Evolutionary conservation across 2,329 filamentous ascomycete genomes (phyloP), one percentile per base, ranked within the genome.

Genomic region (Fusarium nelsonii): DNA sequence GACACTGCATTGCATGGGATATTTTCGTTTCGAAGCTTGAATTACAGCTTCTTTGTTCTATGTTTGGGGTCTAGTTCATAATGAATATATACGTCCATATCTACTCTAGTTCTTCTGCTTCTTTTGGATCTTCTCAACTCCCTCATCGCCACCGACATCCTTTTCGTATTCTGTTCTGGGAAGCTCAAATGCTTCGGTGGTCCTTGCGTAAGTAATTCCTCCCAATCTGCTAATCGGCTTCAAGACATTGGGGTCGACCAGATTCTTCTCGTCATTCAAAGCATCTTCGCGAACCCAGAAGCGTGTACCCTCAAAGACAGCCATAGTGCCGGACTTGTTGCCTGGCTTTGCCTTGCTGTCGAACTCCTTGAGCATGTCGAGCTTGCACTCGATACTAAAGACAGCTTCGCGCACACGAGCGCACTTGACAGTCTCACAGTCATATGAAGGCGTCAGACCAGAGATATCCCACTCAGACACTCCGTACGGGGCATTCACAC

Each of bases 241-340:
- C 58, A 97, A 80, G 10, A 97, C 84, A 81, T 90, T 85, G 12
- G 92, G 88, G 78, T 97, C 92, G 59, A 98, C 84, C 41, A 92
- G 73, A 70, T 89, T 93, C 75, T 84, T 86, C 10, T 93, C 90
- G 76, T 92, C 88, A 73, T 97, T 92, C 64, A 97, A 82, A 4
- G 94, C 94, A 80, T 97, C 95, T 77, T 97, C 93, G 54, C 94
- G 83, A 3, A 90, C 93, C 93, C 94, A 97, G 76, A 97, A 97
- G 30, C 90, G 85, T 34, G 92, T 90, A 0, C 93, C 95, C 81
- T 97, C 93, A 14, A 97, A 84, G 34, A 97, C 86, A 3, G 87
- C 91, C 67, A 97, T 75, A 6, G 91, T 90, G 1, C 91, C 89
- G 1, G 91, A 91, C 83, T 90, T 94, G 81, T 90, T 91, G 4